Evolutionary conservation across 2,329 filamentous ascomycete genomes (phyloP).

Genomic region (Xylariomycetidae sp.): DNA sequence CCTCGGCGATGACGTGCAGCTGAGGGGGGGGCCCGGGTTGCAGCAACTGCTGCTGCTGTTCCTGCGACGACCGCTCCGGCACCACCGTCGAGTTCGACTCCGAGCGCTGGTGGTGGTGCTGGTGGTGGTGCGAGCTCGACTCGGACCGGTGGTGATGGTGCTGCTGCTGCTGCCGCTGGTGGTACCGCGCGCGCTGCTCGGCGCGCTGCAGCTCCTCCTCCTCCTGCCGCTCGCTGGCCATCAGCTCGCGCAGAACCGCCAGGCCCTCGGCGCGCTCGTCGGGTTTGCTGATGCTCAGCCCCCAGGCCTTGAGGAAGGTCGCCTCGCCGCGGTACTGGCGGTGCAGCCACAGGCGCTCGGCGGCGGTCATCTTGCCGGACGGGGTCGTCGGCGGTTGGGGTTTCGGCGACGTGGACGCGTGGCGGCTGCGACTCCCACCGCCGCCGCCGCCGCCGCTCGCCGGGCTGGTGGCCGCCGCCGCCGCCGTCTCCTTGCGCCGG

Average conservation of each 20-base stretch:
- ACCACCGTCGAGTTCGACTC: neutral
- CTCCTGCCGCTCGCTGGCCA: constrained; percentile 17
- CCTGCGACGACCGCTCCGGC: too few species aligned
- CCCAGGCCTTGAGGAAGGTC: constrained; percentile 22
- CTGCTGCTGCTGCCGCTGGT: constrained; percentile 8
- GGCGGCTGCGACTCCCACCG: neutral
- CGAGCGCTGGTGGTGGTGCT: constrained; percentile 3
- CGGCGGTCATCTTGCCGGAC: constrained; percentile 10
- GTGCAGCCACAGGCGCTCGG: constrained; percentile 23
- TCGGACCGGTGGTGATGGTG: constrained; percentile 6
- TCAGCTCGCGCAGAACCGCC: constrained; percentile 19
- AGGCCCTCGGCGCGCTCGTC: constrained; percentile 21
- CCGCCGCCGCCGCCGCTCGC: neutral
- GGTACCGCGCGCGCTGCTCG: neutral
- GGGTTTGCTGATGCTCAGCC: constrained; percentile 16
- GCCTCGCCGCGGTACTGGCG: constrained; percentile 23
- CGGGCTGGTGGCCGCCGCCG: neutral
- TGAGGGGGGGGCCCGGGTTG: constrained; percentile 1
- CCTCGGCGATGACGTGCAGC: constrained; percentile 16
- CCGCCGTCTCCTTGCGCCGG: neutral
- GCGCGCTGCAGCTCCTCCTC: constrained; percentile 5
- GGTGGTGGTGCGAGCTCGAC: constrained; percentile 5
- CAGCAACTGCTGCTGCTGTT: too few species aligned
- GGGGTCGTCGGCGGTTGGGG: constrained; percentile 2
- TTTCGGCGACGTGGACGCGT: neutral